These are phyloP conservation scores for Ogataea ramenticola DNA, from an alignment of 805 yeast genomes.

Conservation along the genomic window DNA sequence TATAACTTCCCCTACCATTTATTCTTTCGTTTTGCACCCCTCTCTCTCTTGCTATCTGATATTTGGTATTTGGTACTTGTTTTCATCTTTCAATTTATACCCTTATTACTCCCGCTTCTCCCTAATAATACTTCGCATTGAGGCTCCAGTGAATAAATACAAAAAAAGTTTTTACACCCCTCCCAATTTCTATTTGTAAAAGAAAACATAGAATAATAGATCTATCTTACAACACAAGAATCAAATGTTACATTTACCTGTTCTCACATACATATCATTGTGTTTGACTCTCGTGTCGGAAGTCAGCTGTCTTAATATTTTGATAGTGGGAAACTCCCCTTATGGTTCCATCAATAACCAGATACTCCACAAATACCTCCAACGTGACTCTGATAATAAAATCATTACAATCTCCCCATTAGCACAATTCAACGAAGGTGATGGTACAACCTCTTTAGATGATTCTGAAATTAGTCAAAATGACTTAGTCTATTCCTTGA, in stretches of 20 bases:
- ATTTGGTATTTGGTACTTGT: no score
- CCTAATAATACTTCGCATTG: no score
- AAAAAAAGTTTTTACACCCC: no score
- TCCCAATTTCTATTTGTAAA: no score
- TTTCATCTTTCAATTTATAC: no score
- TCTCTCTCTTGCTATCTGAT: no score
- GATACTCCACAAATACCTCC: conserved; percentile 12
- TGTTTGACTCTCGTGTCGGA: not conserved
- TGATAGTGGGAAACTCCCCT: conserved; percentile 14
- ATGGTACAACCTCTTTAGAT: conserved; percentile 8
- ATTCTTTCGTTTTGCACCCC: no score
- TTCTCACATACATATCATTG: not conserved
- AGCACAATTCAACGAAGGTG: conserved; percentile 1
- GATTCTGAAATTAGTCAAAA: conserved; percentile 6
- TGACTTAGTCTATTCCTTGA: conserved; percentile 2
- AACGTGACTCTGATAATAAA: conserved; percentile 5
- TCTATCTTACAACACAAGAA: not conserved
- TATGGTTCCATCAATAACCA: conserved; percentile 16
- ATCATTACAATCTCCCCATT: conserved; percentile 19
- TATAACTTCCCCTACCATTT: no score
- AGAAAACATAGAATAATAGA: not conserved
- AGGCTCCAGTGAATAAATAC: no score
- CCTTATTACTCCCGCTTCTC: no score
- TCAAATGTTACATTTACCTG: conserved; percentile 1
- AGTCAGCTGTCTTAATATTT: conserved; percentile 9